Conservation (phyloP, 768 basidiomycete species). For the Naematelia encephala region DNA sequence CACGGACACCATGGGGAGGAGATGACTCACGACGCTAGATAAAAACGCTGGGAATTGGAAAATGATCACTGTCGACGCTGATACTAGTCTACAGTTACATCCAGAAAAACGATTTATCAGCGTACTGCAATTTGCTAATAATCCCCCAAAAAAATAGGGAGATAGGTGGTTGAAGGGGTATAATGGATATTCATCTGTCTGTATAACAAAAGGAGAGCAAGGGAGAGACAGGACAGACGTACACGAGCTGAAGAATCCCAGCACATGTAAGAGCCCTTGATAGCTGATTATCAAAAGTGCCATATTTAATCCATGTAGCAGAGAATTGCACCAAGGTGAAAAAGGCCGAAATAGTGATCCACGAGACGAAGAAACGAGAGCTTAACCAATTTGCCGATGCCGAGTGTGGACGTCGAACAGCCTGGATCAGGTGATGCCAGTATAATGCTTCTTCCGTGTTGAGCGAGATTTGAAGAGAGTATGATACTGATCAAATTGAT, state of each 20-base stretch:
- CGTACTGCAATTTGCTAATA: neutral
- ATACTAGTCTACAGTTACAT: constrained; percentile 19
- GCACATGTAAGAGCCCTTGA: constrained; percentile 13
- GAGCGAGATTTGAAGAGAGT: constrained; percentile 26
- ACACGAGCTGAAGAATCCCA: constrained; percentile 28
- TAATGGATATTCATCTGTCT: too few relatives aligned
- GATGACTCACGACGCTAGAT: constrained; percentile 26
- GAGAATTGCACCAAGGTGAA: constrained; percentile 9
- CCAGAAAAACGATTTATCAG: neutral
- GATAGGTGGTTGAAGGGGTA: too few relatives aligned
- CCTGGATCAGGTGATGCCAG: constrained; percentile 39
- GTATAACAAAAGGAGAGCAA: neutral
- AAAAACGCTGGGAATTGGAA: constrained; percentile 34
- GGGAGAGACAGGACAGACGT: neutral
- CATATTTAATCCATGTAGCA: constrained; percentile 15
- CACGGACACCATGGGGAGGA: neutral
- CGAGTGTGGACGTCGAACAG: constrained; percentile 30
- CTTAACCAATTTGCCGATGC: constrained; percentile 19
- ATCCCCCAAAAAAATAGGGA: too few relatives aligned
- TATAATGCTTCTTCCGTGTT: constrained; percentile 37
- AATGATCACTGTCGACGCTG: constrained; percentile 21
- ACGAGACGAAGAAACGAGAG: constrained; percentile 26
- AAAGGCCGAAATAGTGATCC: constrained; percentile 23
- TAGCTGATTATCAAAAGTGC: constrained; percentile 14
- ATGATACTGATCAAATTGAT: constrained; percentile 19